These are phyloP conservation scores for Handroanthus guayacan DNA, from an alignment of 257 asterid species.

Conservation along the genomic window DNA sequence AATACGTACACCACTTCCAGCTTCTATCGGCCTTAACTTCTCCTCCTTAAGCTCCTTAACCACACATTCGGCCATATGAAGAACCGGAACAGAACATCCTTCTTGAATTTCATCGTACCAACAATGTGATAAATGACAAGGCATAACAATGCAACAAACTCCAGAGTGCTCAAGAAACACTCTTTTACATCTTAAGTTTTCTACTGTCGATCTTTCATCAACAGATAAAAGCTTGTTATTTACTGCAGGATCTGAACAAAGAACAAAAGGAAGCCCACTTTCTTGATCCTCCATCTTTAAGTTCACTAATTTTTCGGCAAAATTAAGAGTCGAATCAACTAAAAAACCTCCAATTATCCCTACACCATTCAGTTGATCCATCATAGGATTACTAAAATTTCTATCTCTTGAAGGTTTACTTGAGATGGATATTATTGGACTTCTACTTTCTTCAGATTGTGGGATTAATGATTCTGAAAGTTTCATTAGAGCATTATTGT, in stretches of 20 bases:
- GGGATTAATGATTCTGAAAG: conserved; percentile 41
- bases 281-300: conserved; percentile 20
- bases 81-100: conserved; percentile 73
- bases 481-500: conserved; percentile 25
- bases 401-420: background rate
- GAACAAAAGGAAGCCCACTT: conserved; percentile 39
- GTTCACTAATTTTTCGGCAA: conserved; percentile 31
- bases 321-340: conserved; percentile 32
- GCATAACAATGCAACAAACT: conserved; percentile 72
- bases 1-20: conserved; percentile 60
- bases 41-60: conserved; percentile 74
- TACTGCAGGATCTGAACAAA: conserved; percentile 69
- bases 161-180: conserved; percentile 68
- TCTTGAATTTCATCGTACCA: conserved; percentile 68
- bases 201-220: conserved; percentile 47
- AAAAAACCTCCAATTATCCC: conserved; percentile 48
- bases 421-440: background rate
- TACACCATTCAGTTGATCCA: conserved; percentile 10
- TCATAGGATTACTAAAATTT: background rate
- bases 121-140: conserved; percentile 69
- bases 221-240: conserved; percentile 52
- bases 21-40: conserved; percentile 65
- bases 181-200: conserved; percentile 59
- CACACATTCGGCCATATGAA: conserved; percentile 78
- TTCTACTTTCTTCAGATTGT: conserved; percentile 17